Base-by-base conservation (phyloP, 1,284 basidiomycete genomes). In the Cryptococcus neoformans region DNA sequence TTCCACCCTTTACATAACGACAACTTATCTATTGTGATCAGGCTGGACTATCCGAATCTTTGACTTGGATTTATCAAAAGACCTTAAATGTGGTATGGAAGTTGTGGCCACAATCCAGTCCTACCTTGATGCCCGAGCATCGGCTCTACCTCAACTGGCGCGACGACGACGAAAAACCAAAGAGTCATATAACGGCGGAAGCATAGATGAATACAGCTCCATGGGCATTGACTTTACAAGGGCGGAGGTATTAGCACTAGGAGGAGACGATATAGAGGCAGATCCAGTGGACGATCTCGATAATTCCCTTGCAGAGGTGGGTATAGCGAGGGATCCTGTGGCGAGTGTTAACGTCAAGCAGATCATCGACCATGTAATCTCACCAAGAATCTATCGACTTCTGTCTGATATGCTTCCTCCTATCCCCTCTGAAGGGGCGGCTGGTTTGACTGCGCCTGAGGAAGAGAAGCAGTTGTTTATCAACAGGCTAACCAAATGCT, bases 401-500 rank as follows among this genome's bases (percentile, higher is more conserved):
- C 74, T 88, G 14, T 84, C 84, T 36, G 84, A 83, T 65, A 74
- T 76, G 64, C 62, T 76, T 1, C 76, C 79, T 2, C 69, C 78
- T 40, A 77, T 74, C 38, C 69, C 64, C 6, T 56, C 69, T 16
- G 58, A 61, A 12, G 55, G 61, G 16, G 58, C 58, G 14, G 57
- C 67, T 12, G 70, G 65, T 9, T 14, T 4, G 17, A 46, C 1
- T 6, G 36, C 54, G 35, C 41, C 56, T 46, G 57, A 67, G 42
- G 63, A 71, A 3, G 78, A 79, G 8, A 54, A 66, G 28, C 70
- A 69, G 38, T 51, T 62, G 4, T 73, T 76, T 49, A 63, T 79
- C 41, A 83, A 85, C 61, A 70, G 79, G 41, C 84, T 90, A 76
- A 82, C 91, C 17, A 84, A 86, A 60, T 87, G 86, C 66, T 94